Base-by-base conservation (phyloP, 2,329 filamentous ascomycete species). In the Xylaria sp. region DNA sequence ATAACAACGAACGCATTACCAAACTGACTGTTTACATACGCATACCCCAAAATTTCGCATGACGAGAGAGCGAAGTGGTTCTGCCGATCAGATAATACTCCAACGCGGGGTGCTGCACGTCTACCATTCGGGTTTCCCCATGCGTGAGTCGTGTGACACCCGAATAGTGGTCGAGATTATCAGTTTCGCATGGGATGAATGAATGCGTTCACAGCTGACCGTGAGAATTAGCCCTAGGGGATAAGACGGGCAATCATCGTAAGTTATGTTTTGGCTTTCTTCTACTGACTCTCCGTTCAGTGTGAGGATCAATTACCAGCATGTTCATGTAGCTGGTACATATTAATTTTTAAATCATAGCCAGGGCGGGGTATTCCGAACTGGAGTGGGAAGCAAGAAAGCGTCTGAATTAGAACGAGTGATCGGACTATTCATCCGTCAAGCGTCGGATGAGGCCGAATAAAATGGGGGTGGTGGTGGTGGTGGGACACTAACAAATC, bases 91-190 rank as follows among this genome's bases (percentile, higher is more conserved):
- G 4, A 33, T 38, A 38, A 11, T 55, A 31, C 31, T 40, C 43
- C 43, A 47, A 47, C 41, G 54, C 54, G 33, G 54, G 54, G 54
- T 10, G 10, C 49, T 51, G 27, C 29, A n/a, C 37, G 27, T 41
- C 13, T 4, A n/a, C 23, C 37, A 29, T 35, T 52, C 10, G n/a
- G 21, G 21, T 25, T 51, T 58, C 55, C 38, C 43, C 19, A 19
- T 15, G 13, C 31, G 21, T 37, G 27, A 35, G 23, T 9, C 23
- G 10, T 37, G 11, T 29, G 38, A 48, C 46, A 6, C 11, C 29
- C 29, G 29, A 11, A 11, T 6, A 6, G 29, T 33, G 29, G 29
- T 6, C 6, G 6, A 11, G 6, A 11, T 11, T 33, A 11, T 33
- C 29, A n/a, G n/a, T n/a, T n/a, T n/a, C n/a, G n/a, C n/a, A n/a